These are phyloP conservation scores for Puccinia horiana DNA, from an alignment of 1,284 basidiomycete genomes.

Conservation along the genomic window DNA sequence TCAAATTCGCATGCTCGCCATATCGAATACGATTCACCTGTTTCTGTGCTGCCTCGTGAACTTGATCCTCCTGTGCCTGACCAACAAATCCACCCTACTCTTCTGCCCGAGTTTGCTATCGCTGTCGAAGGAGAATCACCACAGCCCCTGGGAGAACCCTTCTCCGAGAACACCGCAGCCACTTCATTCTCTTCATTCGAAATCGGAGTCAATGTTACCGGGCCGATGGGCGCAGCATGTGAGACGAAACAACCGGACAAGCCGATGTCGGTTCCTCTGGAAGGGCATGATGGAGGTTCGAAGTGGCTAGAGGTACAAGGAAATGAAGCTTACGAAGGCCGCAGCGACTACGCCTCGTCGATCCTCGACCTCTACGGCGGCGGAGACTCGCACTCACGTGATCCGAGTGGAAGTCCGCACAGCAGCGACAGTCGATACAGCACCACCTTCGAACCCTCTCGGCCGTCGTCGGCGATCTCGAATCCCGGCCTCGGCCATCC, in stretches of 20 bases:
- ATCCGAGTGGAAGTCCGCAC: background rate
- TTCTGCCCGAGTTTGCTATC: background rate
- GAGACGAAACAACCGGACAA: background rate
- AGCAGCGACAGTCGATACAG: background rate
- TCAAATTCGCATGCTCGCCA: background rate
- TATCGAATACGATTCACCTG: background rate
- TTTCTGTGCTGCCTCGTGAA: background rate
- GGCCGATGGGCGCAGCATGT: background rate
- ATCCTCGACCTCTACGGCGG: constrained; percentile 35
- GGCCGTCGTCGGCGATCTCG: background rate
- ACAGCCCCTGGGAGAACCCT: background rate
- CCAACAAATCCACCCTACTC: background rate
- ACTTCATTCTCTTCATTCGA: background rate
- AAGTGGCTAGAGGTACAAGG: background rate
- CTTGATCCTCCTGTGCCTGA: background rate
- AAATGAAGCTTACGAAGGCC: background rate
- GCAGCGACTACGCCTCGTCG: constrained; percentile 37
- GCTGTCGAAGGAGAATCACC: background rate
- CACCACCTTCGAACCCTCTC: background rate
- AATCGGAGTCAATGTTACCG: background rate
- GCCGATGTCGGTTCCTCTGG: background rate
- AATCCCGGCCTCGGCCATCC: background rate
- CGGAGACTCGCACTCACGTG: background rate
- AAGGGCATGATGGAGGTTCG: background rate
- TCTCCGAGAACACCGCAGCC: background rate